Evolutionary conservation across 2,329 filamentous ascomycete species (phyloP).

Genomic region (Fusarium continuum): DNA sequence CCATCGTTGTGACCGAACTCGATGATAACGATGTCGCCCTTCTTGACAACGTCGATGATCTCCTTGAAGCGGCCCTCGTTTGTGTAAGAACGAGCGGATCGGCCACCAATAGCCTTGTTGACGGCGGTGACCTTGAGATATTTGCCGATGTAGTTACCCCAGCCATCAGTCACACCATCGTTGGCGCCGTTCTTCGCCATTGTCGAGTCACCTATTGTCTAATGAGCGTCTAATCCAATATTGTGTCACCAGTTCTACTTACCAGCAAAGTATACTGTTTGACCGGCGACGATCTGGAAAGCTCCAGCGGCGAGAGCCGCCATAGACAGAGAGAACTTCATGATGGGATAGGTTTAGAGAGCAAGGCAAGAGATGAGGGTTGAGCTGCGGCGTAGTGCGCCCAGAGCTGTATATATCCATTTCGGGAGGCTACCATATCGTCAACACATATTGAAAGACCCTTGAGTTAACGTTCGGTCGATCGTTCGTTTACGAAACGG

Average conservation of each 20-base stretch:
- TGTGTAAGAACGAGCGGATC: constrained; percentile 72
- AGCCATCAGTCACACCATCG: constrained; percentile 60
- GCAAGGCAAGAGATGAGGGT: neutral
- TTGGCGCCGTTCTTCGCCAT: constrained; percentile 61
- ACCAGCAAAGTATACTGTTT: constrained; percentile 58
- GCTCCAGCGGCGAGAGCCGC: constrained; percentile 28
- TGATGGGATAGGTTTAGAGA: constrained; percentile 3
- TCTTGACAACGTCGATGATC: constrained; percentile 61
- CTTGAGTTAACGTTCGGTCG: neutral
- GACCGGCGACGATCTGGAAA: constrained; percentile 16
- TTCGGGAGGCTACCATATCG: neutral
- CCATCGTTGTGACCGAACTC: constrained; percentile 80
- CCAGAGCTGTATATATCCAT: constrained; percentile 15
- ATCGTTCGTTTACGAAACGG: constrained; percentile 19
- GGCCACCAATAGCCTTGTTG: constrained; percentile 73
- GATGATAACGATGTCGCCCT: constrained; percentile 73
- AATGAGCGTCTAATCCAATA: neutral
- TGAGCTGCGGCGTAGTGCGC: neutral
- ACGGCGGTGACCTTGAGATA: constrained; percentile 56
- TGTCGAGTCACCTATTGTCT: constrained; percentile 61
- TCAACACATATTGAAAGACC: neutral
- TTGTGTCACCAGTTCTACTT: neutral
- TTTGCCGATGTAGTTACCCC: constrained; percentile 68
- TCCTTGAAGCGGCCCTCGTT: constrained; percentile 71
- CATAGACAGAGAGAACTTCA: constrained; percentile 38